phyloP scores from a whole-genome alignment of 331 rosid species.

The Erythrophleum ivorense region DNA sequence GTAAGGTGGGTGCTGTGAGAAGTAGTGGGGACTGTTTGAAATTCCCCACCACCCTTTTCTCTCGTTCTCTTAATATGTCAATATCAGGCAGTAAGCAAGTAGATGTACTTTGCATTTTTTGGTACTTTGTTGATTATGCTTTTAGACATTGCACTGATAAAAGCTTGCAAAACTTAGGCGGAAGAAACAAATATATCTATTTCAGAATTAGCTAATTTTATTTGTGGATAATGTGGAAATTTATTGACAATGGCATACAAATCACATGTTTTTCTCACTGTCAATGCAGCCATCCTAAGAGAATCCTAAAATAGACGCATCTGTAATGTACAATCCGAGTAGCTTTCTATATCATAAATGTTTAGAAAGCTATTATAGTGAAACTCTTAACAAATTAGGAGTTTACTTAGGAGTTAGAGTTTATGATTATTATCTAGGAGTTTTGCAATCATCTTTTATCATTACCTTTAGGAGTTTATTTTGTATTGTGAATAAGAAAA shows the following conservation, averaged over 20 bases:
- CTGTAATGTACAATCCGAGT: background rate
- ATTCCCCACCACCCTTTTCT: slow-evolving; percentile 47
- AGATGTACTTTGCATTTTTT: background rate
- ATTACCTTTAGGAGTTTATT: background rate
- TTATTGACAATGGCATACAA: slow-evolving; percentile 60
- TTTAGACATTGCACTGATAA: slow-evolving; percentile 35
- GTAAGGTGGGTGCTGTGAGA: slow-evolving; percentile 33
- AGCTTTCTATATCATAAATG: slow-evolving; percentile 17
- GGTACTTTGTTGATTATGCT: background rate
- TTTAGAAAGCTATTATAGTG: no score
- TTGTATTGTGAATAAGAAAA: background rate
- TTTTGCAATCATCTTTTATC: background rate
- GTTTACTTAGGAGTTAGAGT: background rate
- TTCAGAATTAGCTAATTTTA: slow-evolving; percentile 73
- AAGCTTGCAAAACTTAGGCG: slow-evolving; percentile 54
- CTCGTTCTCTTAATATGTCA: slow-evolving; percentile 57
- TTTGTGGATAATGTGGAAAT: slow-evolving; percentile 68
- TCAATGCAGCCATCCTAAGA: background rate
- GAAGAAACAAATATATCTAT: slow-evolving; percentile 65
- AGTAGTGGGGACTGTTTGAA: slow-evolving; percentile 48
- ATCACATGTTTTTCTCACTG: slow-evolving; percentile 61
- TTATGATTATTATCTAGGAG: background rate
- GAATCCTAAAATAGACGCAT: background rate
- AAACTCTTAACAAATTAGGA: no score
- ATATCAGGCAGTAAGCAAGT: slow-evolving; percentile 44